Evolutionary conservation across 257 asterid genomes (phyloP).

Genomic region (Solanum arcanum): DNA sequence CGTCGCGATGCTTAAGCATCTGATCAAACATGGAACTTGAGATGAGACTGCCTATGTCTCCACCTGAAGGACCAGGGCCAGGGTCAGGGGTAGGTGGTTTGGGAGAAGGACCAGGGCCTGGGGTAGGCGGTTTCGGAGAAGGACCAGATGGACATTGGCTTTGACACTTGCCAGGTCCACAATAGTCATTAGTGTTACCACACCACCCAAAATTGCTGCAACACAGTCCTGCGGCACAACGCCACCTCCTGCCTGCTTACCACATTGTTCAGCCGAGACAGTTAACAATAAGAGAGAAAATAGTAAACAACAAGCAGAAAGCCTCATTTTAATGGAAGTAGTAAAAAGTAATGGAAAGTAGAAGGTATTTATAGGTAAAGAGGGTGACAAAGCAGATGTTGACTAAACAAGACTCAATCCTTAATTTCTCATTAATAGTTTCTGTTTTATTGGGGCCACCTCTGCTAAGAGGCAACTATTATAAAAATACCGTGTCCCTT

Average conservation of each 20-base stretch:
- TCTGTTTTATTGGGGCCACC: no score
- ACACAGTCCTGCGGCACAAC: neutral
- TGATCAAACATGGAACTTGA: no score
- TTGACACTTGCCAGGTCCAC: neutral
- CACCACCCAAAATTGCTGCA: neutral
- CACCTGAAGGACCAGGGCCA: neutral
- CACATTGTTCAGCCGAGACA: neutral
- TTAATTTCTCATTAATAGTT: neutral
- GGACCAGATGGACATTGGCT: neutral
- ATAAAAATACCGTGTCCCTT: no score
- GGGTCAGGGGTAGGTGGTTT: no score
- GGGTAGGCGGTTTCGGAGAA: neutral
- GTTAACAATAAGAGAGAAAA: neutral
- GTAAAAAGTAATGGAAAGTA: neutral
- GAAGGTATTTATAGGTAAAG: neutral
- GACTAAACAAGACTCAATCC: neutral
- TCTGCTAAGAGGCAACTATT: no score
- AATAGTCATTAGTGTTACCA: neutral
- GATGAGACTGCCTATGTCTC: no score
- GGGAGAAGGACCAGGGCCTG: neutral
- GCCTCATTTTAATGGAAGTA: neutral
- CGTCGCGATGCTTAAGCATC: no score
- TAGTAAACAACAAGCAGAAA: neutral
- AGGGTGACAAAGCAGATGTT: neutral
- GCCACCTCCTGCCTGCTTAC: neutral